Base-by-base conservation (phyloP, 345 rosid species). In the Citrus sinensis region DNA sequence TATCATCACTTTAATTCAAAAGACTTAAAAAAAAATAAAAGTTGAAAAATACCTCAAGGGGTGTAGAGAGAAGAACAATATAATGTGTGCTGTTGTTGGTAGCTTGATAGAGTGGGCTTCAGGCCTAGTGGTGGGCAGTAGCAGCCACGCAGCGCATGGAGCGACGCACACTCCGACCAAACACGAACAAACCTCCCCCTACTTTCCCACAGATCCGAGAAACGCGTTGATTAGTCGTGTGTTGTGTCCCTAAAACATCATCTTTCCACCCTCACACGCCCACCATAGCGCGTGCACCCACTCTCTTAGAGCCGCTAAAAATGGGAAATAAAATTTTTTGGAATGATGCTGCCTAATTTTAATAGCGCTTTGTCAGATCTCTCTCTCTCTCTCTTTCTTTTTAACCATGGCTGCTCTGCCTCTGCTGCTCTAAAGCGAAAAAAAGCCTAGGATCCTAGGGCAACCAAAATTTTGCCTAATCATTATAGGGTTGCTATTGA, bases 161-260 rank as follows among this genome's bases (percentile, higher is more conserved):
- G 66, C 66, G 70, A 35, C 70, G 46, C 24, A 9, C 39, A 19
- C 20, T 9, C 39, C 62, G 20, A 27, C 37, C 27, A 10, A 69
- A 49, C 60, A 32, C 64, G 59, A 72, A 11, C 51, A 29, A 72
- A 13, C 40, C 9, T 35, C 11, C 5, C 73, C 17, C 25, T 4
- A 40, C 11, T 27, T 4, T 19, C 75, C 20, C 29, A 25, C 65
- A 76, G 79, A 76, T 76, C 79, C 79, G 79, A 76, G 63, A 76
- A 76, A 32, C 37, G 72, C 79, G 73, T 54, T 56, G 79, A 76
- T 67, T 24, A 55, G 73, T 67, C 73, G 56, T 24, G 51, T 13
- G 51, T 3, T 76, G 37, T 67, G 77, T 40, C 77, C 72, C n/a
- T 2, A 51, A 24, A 34, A 62, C 69, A 19, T 13, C 11, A 20